Evolutionary conservation across 2,329 filamentous ascomycete genomes (phyloP).

Genomic region (Xylaria sp.): DNA sequence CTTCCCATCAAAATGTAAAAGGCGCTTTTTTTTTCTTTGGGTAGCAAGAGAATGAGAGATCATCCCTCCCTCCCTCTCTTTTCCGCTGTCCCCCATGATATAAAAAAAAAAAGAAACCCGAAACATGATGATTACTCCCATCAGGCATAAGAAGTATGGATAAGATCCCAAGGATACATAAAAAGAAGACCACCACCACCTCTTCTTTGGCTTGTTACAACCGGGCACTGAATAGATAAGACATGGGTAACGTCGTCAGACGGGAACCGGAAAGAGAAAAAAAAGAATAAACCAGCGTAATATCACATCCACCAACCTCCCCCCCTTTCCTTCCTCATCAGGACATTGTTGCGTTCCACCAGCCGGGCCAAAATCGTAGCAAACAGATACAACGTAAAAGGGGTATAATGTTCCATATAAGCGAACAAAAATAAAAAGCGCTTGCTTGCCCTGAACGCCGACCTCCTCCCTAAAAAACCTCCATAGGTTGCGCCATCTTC

Average conservation of each 20-base stretch:
- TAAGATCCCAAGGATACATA: slow-evolving; percentile 12
- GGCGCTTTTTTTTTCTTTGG: neutral
- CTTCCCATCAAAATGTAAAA: slow-evolving; percentile 10
- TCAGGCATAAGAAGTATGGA: slow-evolving; percentile 8
- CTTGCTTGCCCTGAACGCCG: slow-evolving; percentile 30
- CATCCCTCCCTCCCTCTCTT: neutral
- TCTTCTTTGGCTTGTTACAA: slow-evolving; percentile 2
- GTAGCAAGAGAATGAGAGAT: neutral
- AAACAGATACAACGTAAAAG: slow-evolving; percentile 35
- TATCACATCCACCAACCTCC: slow-evolving; percentile 22
- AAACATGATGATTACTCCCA: neutral
- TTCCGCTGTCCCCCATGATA: slow-evolving; percentile 4
- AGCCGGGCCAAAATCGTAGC: slow-evolving; percentile 26
- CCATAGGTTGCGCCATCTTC: slow-evolving; percentile 28
- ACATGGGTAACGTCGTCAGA: slow-evolving; percentile 21
- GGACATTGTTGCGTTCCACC: slow-evolving; percentile 28
- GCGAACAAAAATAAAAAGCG: slow-evolving; percentile 30
- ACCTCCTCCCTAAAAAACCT: slow-evolving; percentile 23
- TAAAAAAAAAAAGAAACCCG: slow-evolving; percentile 2
- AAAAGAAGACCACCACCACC: neutral
- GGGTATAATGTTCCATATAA: slow-evolving; percentile 34
- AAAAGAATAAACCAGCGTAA: slow-evolving; percentile 13
- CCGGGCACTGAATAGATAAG: slow-evolving; percentile 23
- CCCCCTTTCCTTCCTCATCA: slow-evolving; percentile 26
- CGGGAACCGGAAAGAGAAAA: slow-evolving; percentile 17